Evolutionary conservation across 306 rosid genomes (phyloP).

Genomic region (Parietaria judaica): DNA sequence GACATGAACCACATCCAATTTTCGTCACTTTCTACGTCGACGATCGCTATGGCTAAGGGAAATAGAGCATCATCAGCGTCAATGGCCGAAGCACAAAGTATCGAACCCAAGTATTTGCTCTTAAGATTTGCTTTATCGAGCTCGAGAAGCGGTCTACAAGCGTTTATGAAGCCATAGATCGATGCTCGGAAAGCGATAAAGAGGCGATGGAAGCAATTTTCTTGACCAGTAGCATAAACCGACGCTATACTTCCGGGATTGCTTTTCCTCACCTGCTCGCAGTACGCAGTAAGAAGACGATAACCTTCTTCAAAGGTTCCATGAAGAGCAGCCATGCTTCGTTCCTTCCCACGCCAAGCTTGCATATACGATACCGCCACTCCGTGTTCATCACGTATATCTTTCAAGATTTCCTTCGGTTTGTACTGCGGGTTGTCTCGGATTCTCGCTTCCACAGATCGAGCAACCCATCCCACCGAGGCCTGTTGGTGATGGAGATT

Average conservation of each 20-base stretch:
- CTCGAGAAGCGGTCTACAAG: constrained; percentile 96
- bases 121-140: constrained; percentile 85
- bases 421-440: constrained; percentile 94
- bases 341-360: constrained; percentile 99
- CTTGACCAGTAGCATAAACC: constrained; percentile 89
- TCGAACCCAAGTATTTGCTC: constrained; percentile 79
- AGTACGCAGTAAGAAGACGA: constrained; percentile 82
- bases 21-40: constrained; percentile 83
- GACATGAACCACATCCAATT: constrained; percentile 99
- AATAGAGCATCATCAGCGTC: constrained; percentile 89
- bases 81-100: constrained; percentile 87
- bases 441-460: constrained; percentile 90
- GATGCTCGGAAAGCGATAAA: constrained; percentile 85
- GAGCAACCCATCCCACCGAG: constrained; percentile 99
- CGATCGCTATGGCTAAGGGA: constrained; percentile 87
- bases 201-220: constrained; percentile 78
- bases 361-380: constrained; percentile 99
- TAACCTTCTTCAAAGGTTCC: constrained; percentile 98
- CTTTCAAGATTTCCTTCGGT: constrained; percentile 90
- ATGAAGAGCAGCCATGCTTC: constrained; percentile 99
- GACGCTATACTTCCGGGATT: constrained; percentile 96
- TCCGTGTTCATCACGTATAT: constrained; percentile 95
- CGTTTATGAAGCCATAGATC: constrained; percentile 88
- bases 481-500: constrained; percentile 99
- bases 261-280: constrained; percentile 82